A percentile compares a stretch with the other conserved stretches of the same genome.
Evolutionary conservation across 257 asterid species (phyloP).

Genomic region (Solanum etuberosum): DNA sequence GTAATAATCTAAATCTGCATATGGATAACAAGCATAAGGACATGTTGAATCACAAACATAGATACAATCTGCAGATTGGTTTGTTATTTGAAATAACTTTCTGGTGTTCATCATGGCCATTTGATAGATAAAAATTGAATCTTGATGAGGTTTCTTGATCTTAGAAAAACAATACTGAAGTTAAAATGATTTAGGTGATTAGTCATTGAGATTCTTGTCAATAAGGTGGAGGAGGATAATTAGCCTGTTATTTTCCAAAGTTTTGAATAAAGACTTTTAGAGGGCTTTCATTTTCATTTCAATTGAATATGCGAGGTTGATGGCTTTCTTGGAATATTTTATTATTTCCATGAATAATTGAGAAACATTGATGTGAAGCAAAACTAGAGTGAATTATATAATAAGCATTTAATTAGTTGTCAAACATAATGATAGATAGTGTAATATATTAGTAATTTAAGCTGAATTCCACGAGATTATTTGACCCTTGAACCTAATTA

Average conservation of each 20-base stretch:
- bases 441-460: neutral
- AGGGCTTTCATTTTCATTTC: neutral
- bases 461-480: neutral
- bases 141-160: neutral
- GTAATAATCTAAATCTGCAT: neutral
- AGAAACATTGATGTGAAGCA: neutral
- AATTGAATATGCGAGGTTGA: neutral
- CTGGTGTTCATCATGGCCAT: slow-evolving; percentile 9
- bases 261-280: neutral
- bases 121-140: neutral
- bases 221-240: neutral
- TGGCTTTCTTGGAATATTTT: neutral
- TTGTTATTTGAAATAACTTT: slow-evolving; percentile 4
- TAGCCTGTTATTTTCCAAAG: neutral
- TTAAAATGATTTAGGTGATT: neutral
- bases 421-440: neutral
- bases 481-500: neutral
- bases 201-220: neutral
- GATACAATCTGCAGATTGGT: slow-evolving; percentile 8
- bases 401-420: neutral
- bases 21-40: slow-evolving; percentile 7
- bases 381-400: neutral
- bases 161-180: neutral
- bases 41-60: slow-evolving; percentile 16
- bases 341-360: neutral